A percentile compares a stretch with the other conserved stretches of the same genome.
These are phyloP conservation scores for Clausena lansium DNA, from an alignment of 345 rosid species.

Conservation along the genomic window DNA sequence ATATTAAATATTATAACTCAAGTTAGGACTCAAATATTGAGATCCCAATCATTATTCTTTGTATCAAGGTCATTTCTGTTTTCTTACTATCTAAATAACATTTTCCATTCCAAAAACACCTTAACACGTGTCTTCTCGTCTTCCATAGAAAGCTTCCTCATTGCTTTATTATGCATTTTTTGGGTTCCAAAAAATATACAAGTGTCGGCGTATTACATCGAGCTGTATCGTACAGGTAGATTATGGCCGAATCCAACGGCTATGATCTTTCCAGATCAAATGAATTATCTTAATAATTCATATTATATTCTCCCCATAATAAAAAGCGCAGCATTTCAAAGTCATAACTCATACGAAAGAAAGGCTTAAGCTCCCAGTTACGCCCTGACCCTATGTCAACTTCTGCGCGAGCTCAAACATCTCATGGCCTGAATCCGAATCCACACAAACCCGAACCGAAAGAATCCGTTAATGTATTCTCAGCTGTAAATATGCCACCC, in stretches of 20 bases:
- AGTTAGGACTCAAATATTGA: too few relatives aligned
- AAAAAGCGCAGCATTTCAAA: background rate
- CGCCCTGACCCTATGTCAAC: background rate
- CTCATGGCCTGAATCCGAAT: background rate
- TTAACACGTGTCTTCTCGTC: too few relatives aligned
- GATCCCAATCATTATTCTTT: too few relatives aligned
- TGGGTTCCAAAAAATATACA: background rate
- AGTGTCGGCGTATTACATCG: background rate
- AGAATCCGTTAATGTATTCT: slow-evolving; percentile 14
- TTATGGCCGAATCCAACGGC: slow-evolving; percentile 2
- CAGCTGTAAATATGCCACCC: slow-evolving; percentile 24
- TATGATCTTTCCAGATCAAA: background rate
- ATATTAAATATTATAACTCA: too few relatives aligned
- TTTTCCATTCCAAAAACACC: too few relatives aligned
- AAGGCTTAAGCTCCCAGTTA: too few relatives aligned
- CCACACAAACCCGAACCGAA: background rate
- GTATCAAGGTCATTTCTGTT: too few relatives aligned
- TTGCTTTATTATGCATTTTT: too few relatives aligned
- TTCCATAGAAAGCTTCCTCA: too few relatives aligned
- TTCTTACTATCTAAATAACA: accelerated
- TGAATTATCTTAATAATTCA: background rate
- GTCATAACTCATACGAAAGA: too few relatives aligned
- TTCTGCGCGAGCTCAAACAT: background rate
- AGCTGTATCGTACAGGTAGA: background rate
- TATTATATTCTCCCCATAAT: background rate